Evolutionary conservation across 306 rosid genomes (phyloP).

Genomic region (Vicia sativa): DNA sequence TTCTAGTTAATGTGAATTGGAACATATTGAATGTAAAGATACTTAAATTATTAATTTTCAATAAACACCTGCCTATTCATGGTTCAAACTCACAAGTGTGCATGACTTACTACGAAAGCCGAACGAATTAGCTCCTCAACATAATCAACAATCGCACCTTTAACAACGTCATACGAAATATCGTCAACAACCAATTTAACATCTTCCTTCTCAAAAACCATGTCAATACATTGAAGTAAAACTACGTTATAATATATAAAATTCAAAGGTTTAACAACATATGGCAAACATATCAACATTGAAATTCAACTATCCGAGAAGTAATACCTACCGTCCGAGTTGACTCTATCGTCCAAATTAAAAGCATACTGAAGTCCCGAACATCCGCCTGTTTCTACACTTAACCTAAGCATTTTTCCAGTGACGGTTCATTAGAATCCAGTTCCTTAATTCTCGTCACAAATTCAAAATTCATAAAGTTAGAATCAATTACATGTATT

Average conservation of each 20-base stretch:
- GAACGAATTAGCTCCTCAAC: slow-evolving; percentile 96
- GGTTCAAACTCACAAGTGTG: background rate
- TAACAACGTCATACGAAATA: slow-evolving; percentile 83
- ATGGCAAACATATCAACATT: too few relatives aligned
- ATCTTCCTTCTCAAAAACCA: slow-evolving; percentile 82
- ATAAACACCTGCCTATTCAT: slow-evolving; percentile 18
- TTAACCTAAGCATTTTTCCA: slow-evolving; percentile 70
- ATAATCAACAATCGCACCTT: slow-evolving; percentile 95
- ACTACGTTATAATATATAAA: slow-evolving; percentile 15
- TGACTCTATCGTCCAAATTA: too few relatives aligned
- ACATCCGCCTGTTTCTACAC: slow-evolving; percentile 97
- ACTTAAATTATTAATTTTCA: too few relatives aligned
- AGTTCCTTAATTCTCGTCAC: slow-evolving; percentile 76
- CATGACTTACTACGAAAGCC: slow-evolving; percentile 74
- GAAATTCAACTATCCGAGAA: too few relatives aligned
- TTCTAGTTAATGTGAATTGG: background rate
- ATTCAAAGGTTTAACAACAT: slow-evolving; percentile 4
- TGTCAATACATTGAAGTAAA: slow-evolving; percentile 37
- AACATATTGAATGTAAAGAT: slow-evolving; percentile 17
- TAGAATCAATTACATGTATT: slow-evolving; percentile 8
- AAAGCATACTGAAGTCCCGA: too few relatives aligned
- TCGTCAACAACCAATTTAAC: slow-evolving; percentile 73
- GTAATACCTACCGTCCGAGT: too few relatives aligned
- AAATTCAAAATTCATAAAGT: slow-evolving; percentile 23
- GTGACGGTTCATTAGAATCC: slow-evolving; percentile 56